A percentile compares a stretch with the other conserved stretches of the same genome.
These are phyloP conservation scores for Russula foetens DNA, from an alignment of 768 basidiomycete species.

Conservation along the genomic window DNA sequence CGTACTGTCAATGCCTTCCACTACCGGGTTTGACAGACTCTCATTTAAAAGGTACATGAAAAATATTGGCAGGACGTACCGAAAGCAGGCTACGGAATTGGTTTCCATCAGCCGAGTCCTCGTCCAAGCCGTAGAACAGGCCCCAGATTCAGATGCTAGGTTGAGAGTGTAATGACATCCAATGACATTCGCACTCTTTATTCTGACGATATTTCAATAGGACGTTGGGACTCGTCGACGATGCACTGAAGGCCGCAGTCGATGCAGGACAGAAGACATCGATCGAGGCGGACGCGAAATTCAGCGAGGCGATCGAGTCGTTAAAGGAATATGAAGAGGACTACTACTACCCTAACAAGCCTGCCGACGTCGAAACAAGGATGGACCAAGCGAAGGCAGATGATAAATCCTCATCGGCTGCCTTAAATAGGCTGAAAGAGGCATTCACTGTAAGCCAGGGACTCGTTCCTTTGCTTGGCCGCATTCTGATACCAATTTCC, in stretches of 20 bases:
- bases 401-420: not conserved
- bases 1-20: too few species aligned
- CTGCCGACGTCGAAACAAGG: not conserved
- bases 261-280: not conserved
- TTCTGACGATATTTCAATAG: not conserved
- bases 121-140: not conserved
- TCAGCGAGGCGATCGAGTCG: not conserved
- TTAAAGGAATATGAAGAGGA: not conserved
- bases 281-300: not conserved
- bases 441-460: not conserved
- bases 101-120: not conserved
- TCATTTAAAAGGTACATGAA: slow-evolving; percentile 3
- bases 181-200: not conserved
- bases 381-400: not conserved
- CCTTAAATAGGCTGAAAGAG: not conserved
- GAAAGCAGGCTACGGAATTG: not conserved
- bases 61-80: not conserved
- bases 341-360: not conserved
- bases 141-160: too few species aligned
- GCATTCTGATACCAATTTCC: not conserved
- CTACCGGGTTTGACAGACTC: not conserved
- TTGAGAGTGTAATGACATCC: not conserved
- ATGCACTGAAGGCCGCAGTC: not conserved
- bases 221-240: not conserved
- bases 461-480: not conserved